Percentiles rank a stretch among this genome's conserved stretches.
Evolutionary conservation across 1,139 yeast species (phyloP).

Genomic region (Candida sanyaensis): DNA sequence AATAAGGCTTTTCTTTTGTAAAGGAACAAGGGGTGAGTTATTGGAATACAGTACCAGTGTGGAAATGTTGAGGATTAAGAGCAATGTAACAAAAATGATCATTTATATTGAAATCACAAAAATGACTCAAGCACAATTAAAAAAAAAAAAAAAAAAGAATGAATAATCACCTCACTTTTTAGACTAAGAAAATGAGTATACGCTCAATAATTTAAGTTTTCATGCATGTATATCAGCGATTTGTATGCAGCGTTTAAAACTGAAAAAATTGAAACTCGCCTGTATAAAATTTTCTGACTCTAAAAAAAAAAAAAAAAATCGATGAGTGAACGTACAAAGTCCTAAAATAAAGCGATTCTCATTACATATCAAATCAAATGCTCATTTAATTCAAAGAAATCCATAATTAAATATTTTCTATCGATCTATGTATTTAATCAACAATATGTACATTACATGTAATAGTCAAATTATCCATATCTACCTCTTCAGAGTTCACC

Average conservation of each 20-base stretch:
- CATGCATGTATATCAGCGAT: neutral
- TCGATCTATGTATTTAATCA: no score
- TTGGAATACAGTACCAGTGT: no score
- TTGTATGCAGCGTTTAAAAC: neutral
- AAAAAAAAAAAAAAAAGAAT: neutral
- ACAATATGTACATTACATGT: no score
- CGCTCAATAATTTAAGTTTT: neutral
- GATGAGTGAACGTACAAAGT: neutral
- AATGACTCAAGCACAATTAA: neutral
- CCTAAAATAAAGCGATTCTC: neutral
- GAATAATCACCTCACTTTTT: conserved; percentile 8
- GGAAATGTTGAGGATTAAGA: no score
- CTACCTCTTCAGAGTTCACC: no score
- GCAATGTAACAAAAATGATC: neutral
- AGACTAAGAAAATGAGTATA: no score
- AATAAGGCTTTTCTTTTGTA: no score
- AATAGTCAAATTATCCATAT: no score
- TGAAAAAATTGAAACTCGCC: neutral
- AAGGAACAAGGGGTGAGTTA: no score
- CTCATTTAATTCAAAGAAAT: neutral
- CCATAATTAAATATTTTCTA: no score
- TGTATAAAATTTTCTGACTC: no score
- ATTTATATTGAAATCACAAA: neutral
- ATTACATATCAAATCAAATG: neutral
- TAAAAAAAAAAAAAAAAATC: no score